phyloP scores from a whole-genome alignment of 2,329 filamentous ascomycete species.

The Aureobasidium vineae region DNA sequence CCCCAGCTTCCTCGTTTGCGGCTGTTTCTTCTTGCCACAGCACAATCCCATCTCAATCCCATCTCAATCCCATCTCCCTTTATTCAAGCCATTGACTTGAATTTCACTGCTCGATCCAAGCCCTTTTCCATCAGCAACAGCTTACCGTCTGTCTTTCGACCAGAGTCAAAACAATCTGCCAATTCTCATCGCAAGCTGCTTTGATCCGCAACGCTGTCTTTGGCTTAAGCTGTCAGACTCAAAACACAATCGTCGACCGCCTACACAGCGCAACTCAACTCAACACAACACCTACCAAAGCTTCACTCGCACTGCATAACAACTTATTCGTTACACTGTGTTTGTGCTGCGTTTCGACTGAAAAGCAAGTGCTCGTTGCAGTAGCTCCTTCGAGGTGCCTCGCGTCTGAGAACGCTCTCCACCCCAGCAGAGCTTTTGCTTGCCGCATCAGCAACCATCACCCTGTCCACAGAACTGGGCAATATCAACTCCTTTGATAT shows the following conservation, averaged over 20 bases:
- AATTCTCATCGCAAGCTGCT: not conserved
- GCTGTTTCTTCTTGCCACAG: constrained; percentile 15
- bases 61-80: constrained; percentile 4
- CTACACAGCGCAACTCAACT: not conserved
- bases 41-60: constrained; percentile 15
- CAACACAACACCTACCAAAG: not conserved
- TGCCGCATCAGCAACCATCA: not conserved
- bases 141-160: not conserved
- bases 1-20: constrained; percentile 22
- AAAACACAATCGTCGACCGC: not conserved
- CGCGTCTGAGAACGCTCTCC: not conserved
- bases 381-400: not conserved
- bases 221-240: constrained; percentile 16
- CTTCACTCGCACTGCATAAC: not conserved
- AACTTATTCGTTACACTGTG: not conserved
- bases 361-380: not conserved
- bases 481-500: constrained; percentile 24
- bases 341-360: not conserved
- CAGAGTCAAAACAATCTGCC: not conserved
- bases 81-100: constrained; percentile 4
- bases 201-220: not conserved
- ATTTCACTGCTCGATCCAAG: not conserved
- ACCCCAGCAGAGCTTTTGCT: not conserved
- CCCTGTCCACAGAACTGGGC: not conserved
- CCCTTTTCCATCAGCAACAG: not conserved